Conservation (phyloP, 495 filamentous ascomycete genomes). For the Lineolata rhizophorae region DNA sequence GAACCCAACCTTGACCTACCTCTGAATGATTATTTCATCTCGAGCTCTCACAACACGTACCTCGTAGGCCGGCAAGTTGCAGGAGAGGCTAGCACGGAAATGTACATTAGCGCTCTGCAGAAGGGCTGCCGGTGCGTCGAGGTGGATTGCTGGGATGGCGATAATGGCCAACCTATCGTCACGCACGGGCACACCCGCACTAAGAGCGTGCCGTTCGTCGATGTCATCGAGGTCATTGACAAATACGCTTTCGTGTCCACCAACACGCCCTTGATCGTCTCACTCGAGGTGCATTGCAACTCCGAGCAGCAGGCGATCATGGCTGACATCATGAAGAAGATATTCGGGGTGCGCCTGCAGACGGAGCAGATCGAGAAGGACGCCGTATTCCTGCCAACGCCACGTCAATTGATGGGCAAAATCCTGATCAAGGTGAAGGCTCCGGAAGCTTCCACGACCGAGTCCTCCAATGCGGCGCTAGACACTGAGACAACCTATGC, state of each 20-base stretch:
- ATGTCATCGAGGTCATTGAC: slow-evolving; percentile 79
- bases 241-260: slow-evolving; percentile 76
- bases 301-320: slow-evolving; percentile 63
- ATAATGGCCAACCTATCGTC: slow-evolving; percentile 65
- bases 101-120: slow-evolving; percentile 76
- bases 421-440: slow-evolving; percentile 91
- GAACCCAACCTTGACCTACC: slow-evolving; percentile 51
- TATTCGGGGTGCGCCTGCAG: slow-evolving; percentile 58
- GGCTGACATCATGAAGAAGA: slow-evolving; percentile 73
- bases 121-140: slow-evolving; percentile 86
- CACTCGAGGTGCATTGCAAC: slow-evolving; percentile 86
- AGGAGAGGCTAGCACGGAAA: slow-evolving; percentile 76
- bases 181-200: slow-evolving; percentile 81
- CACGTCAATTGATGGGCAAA: slow-evolving; percentile 57
- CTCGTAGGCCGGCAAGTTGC: slow-evolving; percentile 75
- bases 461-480: slow-evolving; percentile 22
- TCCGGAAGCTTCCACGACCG: slow-evolving; percentile 13
- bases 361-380: slow-evolving; percentile 40
- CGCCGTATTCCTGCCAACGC: slow-evolving; percentile 48
- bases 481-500: too few relatives aligned
- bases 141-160: slow-evolving; percentile 94
- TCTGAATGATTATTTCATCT: slow-evolving; percentile 94
- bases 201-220: slow-evolving; percentile 60
- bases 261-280: slow-evolving; percentile 72
- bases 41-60: slow-evolving; percentile 96